Evolutionary conservation across 202 grass and related monocot species (phyloP).

Genomic region (Carex arenaria): DNA sequence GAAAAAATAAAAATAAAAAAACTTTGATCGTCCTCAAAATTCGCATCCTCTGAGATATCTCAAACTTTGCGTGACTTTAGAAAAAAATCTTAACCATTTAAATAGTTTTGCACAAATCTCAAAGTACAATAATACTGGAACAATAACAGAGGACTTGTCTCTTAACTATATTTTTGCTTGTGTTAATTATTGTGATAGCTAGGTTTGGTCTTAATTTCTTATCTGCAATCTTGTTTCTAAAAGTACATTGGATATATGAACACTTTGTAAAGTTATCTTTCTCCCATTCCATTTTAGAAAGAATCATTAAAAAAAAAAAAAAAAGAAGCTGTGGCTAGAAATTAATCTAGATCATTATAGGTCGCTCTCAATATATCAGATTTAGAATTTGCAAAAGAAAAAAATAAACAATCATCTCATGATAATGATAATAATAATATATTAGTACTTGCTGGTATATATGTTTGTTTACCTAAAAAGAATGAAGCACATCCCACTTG

Average conservation of each 20-base stretch:
- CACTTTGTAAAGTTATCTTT: neutral
- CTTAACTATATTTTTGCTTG: neutral
- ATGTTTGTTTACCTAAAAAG: constrained; percentile 6
- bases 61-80: too few species aligned
- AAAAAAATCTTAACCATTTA: too few species aligned
- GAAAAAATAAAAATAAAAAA: too few species aligned
- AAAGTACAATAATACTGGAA: neutral
- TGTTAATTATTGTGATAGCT: neutral
- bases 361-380: neutral
- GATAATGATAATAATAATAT: neutral
- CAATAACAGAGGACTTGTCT: neutral
- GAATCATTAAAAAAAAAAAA: neutral
- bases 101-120: too few species aligned
- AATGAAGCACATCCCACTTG: neutral
- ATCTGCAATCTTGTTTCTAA: neutral
- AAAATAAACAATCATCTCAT: neutral
- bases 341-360: too few species aligned
- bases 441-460: neutral
- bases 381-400: neutral
- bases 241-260: neutral
- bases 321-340: neutral
- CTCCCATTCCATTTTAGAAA: neutral
- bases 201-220: neutral
- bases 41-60: too few species aligned
- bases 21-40: too few species aligned